Evolutionary conservation across 2,329 filamentous ascomycete genomes (phyloP).

Genomic region (Diplodia intermedia): DNA sequence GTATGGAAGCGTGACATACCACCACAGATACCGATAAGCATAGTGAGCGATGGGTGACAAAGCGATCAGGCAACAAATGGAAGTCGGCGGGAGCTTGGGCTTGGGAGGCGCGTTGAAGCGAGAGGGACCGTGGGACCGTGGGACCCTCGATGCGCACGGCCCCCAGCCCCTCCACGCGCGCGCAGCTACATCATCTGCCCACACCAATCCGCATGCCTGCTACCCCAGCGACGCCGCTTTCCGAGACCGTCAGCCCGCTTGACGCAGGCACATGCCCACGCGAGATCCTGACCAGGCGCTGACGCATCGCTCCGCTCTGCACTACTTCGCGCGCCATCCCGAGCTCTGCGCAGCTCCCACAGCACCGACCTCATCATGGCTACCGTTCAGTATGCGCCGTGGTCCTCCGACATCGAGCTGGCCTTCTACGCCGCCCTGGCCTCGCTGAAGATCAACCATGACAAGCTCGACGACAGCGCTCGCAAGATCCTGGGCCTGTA

Average conservation of each 20-base stretch:
- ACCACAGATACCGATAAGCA: slow-evolving; percentile 80
- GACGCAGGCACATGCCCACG: slow-evolving; percentile 30
- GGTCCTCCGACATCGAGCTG: slow-evolving; percentile 91
- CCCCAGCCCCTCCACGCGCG: neutral
- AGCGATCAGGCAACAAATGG: neutral
- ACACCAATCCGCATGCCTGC: slow-evolving; percentile 13
- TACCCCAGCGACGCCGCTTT: slow-evolving; percentile 3
- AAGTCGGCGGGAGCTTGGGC: neutral
- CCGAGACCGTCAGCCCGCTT: slow-evolving; percentile 26
- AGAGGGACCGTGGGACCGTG: neutral
- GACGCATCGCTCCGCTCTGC: slow-evolving; percentile 17
- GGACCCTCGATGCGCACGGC: too few species aligned
- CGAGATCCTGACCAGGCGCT: slow-evolving; percentile 25
- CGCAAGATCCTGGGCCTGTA: slow-evolving; percentile 87
- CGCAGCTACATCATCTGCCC: slow-evolving; percentile 27
- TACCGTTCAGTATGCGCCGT: slow-evolving; percentile 78
- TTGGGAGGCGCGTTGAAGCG: neutral
- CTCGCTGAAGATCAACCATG: slow-evolving; percentile 91
- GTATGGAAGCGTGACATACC: slow-evolving; percentile 54
- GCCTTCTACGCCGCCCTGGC: slow-evolving; percentile 96
- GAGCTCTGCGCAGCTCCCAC: neutral
- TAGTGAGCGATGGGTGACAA: slow-evolving; percentile 45
- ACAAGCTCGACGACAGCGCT: slow-evolving; percentile 93
- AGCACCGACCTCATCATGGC: slow-evolving; percentile 42
- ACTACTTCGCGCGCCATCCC: neutral